Conservation (phyloP, 179 eudicot genomes). For the Patellifolia procumbens region DNA sequence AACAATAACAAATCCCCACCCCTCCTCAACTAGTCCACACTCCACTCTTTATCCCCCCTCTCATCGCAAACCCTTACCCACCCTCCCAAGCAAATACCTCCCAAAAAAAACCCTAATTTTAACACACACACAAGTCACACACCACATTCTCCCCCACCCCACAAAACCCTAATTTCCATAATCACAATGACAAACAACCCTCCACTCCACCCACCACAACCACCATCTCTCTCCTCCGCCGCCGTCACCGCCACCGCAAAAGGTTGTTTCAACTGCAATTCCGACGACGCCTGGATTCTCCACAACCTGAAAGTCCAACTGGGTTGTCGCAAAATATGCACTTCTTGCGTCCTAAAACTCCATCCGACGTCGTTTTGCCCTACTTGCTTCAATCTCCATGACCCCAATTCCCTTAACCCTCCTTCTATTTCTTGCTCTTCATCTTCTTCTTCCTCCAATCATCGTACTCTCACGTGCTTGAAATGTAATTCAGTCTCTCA, state of each 20-base stretch:
- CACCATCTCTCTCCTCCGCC: slow-evolving; percentile 7
- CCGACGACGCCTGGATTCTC: slow-evolving; percentile 55
- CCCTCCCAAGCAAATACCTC: slow-evolving; percentile 15
- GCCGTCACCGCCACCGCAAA: slow-evolving; percentile 23
- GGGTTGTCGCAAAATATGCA: slow-evolving; percentile 61
- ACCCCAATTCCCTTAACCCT: slow-evolving; percentile 27
- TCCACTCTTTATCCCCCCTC: too few species aligned
- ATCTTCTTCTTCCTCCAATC: slow-evolving; percentile 13
- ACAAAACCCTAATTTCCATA: slow-evolving; percentile 26
- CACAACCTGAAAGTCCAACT: slow-evolving; percentile 59
- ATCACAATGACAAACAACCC: slow-evolving; percentile 14
- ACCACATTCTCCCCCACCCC: not conserved
- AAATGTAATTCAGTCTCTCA: slow-evolving; percentile 67
- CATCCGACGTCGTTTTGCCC: slow-evolving; percentile 74
- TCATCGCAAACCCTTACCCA: slow-evolving; percentile 16
- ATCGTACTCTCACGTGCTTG: slow-evolving; percentile 42
- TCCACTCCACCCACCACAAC: slow-evolving; percentile 4
- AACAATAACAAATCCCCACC: too few species aligned
- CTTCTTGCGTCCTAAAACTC: slow-evolving; percentile 68
- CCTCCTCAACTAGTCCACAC: too few species aligned
- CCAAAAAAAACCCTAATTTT: not conserved
- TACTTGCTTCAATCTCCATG: slow-evolving; percentile 62
- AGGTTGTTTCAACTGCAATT: slow-evolving; percentile 57
- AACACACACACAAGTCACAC: too few species aligned
- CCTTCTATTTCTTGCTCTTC: slow-evolving; percentile 15